Conservation (phyloP, 306 rosid genomes). For the Gillenia trifoliata region DNA sequence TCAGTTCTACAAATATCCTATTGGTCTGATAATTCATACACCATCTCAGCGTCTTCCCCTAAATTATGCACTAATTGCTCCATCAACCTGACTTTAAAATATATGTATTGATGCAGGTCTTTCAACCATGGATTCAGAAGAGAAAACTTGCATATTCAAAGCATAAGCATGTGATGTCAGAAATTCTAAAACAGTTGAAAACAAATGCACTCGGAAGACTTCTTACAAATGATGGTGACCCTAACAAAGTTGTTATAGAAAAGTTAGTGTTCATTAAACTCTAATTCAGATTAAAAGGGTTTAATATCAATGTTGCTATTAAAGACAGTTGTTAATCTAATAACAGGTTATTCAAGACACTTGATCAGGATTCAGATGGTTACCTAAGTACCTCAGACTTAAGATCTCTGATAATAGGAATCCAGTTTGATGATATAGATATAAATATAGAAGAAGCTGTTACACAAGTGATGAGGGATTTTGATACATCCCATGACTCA, state of each 20-base stretch:
- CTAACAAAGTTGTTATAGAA: constrained; percentile 29
- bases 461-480: constrained; percentile 25
- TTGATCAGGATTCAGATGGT: constrained; percentile 30
- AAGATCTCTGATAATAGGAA: constrained; percentile 34
- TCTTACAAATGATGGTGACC: constrained; percentile 33
- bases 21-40: background rate
- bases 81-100: too few species aligned
- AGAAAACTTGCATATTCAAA: constrained; percentile 34
- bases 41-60: background rate
- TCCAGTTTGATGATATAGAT: constrained; percentile 31
- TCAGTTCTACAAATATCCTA: background rate
- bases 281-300: too few species aligned
- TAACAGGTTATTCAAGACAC: constrained; percentile 34
- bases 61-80: too few species aligned
- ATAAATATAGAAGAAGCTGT: constrained; percentile 17
- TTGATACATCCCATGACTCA: constrained; percentile 12
- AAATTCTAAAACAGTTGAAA: constrained; percentile 32
- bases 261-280: constrained; percentile 16
- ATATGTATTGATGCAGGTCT: constrained; percentile 17
- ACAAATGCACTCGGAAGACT: constrained; percentile 19
- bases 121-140: constrained; percentile 46
- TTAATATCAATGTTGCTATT: too few species aligned
- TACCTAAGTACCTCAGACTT: constrained; percentile 21
- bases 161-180: constrained; percentile 40
- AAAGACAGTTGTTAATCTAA: background rate